Percentiles rank a stretch among this genome's conserved stretches.
These are phyloP conservation scores for Ambrosia hybrid DNA, from an alignment of 140 eudicot genomes.

Conservation along the genomic window DNA sequence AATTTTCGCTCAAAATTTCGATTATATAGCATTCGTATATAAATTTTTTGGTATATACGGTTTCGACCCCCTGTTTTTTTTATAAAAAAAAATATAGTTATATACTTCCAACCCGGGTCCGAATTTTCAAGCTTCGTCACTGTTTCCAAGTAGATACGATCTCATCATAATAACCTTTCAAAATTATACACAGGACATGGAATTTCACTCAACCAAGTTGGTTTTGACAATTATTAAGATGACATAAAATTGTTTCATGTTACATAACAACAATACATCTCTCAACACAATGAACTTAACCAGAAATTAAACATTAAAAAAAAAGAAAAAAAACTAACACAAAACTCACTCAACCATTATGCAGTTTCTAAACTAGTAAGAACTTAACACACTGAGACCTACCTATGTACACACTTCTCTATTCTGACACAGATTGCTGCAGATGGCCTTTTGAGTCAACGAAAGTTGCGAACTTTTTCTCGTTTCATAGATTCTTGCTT, in stretches of 20 bases:
- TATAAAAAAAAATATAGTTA: too few relatives aligned
- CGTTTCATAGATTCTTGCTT: slow-evolving; percentile 12
- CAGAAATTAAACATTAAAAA: slow-evolving; percentile 20
- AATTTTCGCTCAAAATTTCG: too few relatives aligned
- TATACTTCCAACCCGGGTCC: too few relatives aligned
- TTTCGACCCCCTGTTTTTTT: too few relatives aligned
- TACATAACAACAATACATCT: slow-evolving; percentile 25
- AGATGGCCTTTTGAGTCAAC: slow-evolving; percentile 26
- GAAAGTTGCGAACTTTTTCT: slow-evolving; percentile 12
- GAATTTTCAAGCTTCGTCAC: too few relatives aligned
- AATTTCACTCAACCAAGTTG: slow-evolving; percentile 20
- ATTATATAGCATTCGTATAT: too few relatives aligned
- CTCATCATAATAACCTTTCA: not conserved
- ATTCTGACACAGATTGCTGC: slow-evolving; percentile 33
- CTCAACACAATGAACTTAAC: slow-evolving; percentile 23
- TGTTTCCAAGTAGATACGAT: too few relatives aligned
- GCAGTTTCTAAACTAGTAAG: slow-evolving; percentile 39
- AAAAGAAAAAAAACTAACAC: slow-evolving; percentile 17
- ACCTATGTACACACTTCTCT: slow-evolving; percentile 85
- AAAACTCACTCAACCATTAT: slow-evolving; percentile 34
- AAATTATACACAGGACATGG: not conserved
- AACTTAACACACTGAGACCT: slow-evolving; percentile 36
- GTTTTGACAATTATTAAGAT: slow-evolving; percentile 29
- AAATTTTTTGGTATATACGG: too few relatives aligned
- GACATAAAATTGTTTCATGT: slow-evolving; percentile 16